Evolutionary conservation across 2,329 filamentous ascomycete species (phyloP).

Genomic region (Beauveria varroae): DNA sequence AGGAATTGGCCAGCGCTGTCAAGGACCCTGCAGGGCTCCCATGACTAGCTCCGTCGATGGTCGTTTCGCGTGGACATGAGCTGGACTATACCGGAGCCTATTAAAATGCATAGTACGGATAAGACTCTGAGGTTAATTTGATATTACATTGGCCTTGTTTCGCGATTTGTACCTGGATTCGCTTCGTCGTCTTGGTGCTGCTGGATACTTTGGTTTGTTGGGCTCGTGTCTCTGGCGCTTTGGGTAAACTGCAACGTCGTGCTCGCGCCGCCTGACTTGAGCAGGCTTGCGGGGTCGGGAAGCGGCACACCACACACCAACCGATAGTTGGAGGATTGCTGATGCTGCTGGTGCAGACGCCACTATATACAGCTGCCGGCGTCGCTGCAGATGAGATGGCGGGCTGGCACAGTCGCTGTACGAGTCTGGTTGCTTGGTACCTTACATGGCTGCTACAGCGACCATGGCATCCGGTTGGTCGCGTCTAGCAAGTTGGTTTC

Average conservation of each 20-base stretch:
- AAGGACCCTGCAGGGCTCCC: conserved; percentile 4
- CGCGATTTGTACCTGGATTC: not conserved
- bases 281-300: not conserved
- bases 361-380: not conserved
- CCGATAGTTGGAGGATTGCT: not conserved
- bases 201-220: not conserved
- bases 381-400: conserved; percentile 6
- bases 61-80: conserved; percentile 7
- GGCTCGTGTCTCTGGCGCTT: not conserved
- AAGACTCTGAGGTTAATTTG: not conserved
- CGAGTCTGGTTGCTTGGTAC: not conserved
- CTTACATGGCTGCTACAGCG: not conserved
- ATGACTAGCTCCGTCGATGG: conserved; percentile 2
- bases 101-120: not conserved
- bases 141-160: conserved; percentile 1
- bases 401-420: not conserved
- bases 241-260: conserved; percentile 8
- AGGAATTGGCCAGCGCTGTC: conserved; percentile 1
- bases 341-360: not conserved
- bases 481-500: not conserved
- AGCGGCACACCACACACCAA: not conserved
- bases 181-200: not conserved
- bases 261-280: not conserved
- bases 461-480: not conserved
- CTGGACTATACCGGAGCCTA: conserved; percentile 4